Evolutionary conservation across 2,329 filamentous ascomycete genomes (phyloP), one percentile per base, ranked within the genome.

Genomic region (Ophiosphaerella herpotricha): DNA sequence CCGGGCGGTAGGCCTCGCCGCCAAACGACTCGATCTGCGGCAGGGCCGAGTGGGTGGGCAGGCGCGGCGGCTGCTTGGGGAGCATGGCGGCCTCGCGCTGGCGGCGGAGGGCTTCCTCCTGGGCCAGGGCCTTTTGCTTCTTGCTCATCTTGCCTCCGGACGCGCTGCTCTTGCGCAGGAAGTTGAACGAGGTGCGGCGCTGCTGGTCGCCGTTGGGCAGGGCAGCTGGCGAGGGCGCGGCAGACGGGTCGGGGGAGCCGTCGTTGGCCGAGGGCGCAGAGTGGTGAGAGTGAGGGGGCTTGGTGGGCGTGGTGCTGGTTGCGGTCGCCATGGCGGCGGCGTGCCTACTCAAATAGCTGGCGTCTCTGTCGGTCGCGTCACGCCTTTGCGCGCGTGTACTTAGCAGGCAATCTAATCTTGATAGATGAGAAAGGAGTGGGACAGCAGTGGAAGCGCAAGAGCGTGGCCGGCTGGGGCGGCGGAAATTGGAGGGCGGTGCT

Each of bases 1-100:
- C 86, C 26, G 85, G 81, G 54, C 85, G 75, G 40, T 71, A 79
- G 43, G 83, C 76, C 48, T 90, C 87, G 58, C 83, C 84, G 54
- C 85, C 85, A 64, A 85, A 85, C 13, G 78, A 79, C 57, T 82
- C 78, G 48, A 85, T 68, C 77, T 78, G 63, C 68, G 75, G 66
- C 68, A 81, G 56, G 67, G 77, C 63, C 74, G 70, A 70, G 61
- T 74, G 73, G 23, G 73, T 71, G 21, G 82, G 82, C 26, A 85
- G 76, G 60, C 81, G 82, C 50, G 86, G 86, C 48, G 86, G 83
- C 42, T 80, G 78, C 64, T 80, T 79, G 36, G 84, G 80, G 34
- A 85, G 78, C 53, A 77, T 70, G 48, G 80, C 76, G 50, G 77
- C 78, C 66, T 84, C 82, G 42, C 80, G 79, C 68, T 83, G 80